Evolutionary conservation across 108 stramenopile species (phyloP).

Genomic region (Discostella pseudostelligera): DNA sequence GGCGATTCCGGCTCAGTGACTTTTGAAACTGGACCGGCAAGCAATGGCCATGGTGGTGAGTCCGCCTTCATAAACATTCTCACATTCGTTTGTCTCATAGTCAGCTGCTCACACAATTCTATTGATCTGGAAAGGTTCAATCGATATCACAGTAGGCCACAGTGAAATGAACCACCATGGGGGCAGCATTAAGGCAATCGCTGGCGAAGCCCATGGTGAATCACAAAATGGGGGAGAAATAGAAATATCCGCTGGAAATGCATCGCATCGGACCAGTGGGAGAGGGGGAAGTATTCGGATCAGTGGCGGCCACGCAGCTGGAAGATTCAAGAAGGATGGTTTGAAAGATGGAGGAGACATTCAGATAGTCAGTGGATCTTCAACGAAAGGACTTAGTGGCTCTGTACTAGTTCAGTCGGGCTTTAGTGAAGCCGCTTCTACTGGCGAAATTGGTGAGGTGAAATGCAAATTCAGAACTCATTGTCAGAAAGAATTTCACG

Average conservation of each 20-base stretch:
- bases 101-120: too few relatives aligned
- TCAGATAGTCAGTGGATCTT: slow-evolving; percentile 14
- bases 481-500: not conserved
- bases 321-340: not conserved
- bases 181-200: slow-evolving; percentile 16
- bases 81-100: too few relatives aligned
- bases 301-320: slow-evolving; percentile 13
- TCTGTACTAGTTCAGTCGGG: slow-evolving; percentile 24
- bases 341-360: slow-evolving; percentile 17
- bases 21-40: too few relatives aligned
- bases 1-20: too few relatives aligned
- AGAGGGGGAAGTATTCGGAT: slow-evolving; percentile 19
- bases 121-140: too few relatives aligned
- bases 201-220: slow-evolving; percentile 11
- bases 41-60: too few relatives aligned
- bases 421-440: slow-evolving; percentile 14
- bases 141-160: too few relatives aligned
- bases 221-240: slow-evolving; percentile 17
- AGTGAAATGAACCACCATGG: too few relatives aligned
- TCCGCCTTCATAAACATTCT: too few relatives aligned
- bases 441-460: slow-evolving; percentile 16
- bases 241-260: slow-evolving; percentile 22
- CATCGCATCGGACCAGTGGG: slow-evolving; percentile 6
- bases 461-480: not conserved
- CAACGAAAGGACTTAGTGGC: slow-evolving; percentile 18